These are phyloP conservation scores for Glebionis coronaria DNA, from an alignment of 129 eudicot species.

Conservation along the genomic window DNA sequence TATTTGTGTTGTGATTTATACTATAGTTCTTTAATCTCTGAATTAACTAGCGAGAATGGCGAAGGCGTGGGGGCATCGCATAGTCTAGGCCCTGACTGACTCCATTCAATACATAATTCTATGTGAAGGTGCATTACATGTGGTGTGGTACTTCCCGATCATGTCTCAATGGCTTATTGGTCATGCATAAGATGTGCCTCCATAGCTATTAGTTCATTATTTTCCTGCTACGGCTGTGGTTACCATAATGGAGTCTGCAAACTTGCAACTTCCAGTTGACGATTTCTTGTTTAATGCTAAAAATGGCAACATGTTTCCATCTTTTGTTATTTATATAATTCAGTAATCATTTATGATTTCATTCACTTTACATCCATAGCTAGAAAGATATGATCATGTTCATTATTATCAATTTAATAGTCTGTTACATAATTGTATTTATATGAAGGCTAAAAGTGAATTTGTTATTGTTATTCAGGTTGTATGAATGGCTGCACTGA, in stretches of 20 bases:
- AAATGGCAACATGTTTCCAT: neutral
- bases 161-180: neutral
- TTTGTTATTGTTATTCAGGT: slow-evolving; percentile 16
- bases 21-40: no score
- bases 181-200: neutral
- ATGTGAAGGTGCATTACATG: slow-evolving; percentile 1
- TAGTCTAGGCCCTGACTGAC: no score
- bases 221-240: neutral
- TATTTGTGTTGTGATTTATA: no score
- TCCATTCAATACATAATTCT: no score
- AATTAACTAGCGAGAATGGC: no score
- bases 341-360: neutral
- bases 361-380: neutral
- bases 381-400: neutral
- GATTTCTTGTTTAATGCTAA: neutral
- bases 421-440: neutral
- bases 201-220: neutral
- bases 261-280: neutral
- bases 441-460: neutral
- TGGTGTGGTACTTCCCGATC: neutral
- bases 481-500: slow-evolving; percentile 62
- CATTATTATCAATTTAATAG: neutral
- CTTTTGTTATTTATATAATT: neutral
- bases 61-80: no score
- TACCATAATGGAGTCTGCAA: neutral